Evolutionary conservation across 2,329 filamentous ascomycete genomes (phyloP), one percentile per base, ranked within the genome.

Genomic region (Colletotrichum simmondsii): DNA sequence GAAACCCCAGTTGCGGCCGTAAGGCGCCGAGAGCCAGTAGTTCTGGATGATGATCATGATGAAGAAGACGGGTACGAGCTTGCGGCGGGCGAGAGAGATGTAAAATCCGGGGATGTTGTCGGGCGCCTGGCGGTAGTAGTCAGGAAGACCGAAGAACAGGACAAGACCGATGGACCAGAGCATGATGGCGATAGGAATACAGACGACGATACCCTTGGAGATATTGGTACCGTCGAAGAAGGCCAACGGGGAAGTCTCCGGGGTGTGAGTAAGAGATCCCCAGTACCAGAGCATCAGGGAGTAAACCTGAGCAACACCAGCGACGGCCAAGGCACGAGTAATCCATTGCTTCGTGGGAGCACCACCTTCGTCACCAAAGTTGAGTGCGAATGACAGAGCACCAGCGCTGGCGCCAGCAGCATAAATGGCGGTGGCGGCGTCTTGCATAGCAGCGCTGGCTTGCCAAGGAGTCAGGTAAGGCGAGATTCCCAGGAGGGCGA

Each of bases 21-120:
- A 93, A 1, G 89, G 90, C 0, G 91, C 87, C 28, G 89, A 90
- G 32, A 93, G 85, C 82, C 90, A 93, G 85, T 91, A 92, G 80
- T 93, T 93, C 77, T 92, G 91, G 37, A 92, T 81, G 71, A 92
- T 83, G 54, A 92, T 89, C 4, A 89, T 87, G 70, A 91, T 81
- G 80, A 92, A 90, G 82, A 92, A 92, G 91, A 91, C 93, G 14
- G 91, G 83, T 57, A 92, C 87, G 72, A 92, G 90, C 81, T 92
- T 92, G 72, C 91, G 88, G 59, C 90, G 85, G 74, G 88, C 84
- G 8, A 92, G 84, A 2, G 90, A 89, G 65, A 83, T 86, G 81
- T 92, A 93, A 83, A 93, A 92, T 22, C 88, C 90, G 0, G 91
- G 91, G 1, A 93, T 88, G 58, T 86, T 87, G 72, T 91, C 91